Base-by-base conservation (phyloP, 768 basidiomycete genomes). In the Hericium coralloides region DNA sequence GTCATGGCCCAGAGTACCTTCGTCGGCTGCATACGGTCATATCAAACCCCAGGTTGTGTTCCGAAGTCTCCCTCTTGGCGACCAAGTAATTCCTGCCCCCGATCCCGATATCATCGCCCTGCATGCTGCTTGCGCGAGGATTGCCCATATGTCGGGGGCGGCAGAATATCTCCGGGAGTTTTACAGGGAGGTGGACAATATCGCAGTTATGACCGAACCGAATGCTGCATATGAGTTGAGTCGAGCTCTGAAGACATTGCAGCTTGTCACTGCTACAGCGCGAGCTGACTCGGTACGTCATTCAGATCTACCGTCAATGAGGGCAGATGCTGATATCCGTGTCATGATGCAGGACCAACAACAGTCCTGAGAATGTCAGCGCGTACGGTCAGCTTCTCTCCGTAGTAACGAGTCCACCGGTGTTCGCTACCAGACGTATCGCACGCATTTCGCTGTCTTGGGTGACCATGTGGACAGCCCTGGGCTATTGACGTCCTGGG, bases 41-140 rank as follows among this genome's bases (percentile, higher is more conserved):
- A 1, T 15, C 17, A 43, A n/a, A 14, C 17, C 15, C 8, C 17
- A 43, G 15, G 2, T 43, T 15, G 18, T 18, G 4, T 43, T 43
- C 41, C 12, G 41, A 43, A 43, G 41, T 43, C 18, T 15, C 39
- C 12, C 25, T 14, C 15, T 55, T 10, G 18, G 49, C 37, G 50
- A 20, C 53, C 15, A 49, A 38, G 17, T 43, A 4, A 54, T 58
- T 26, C 47, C 57, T 38, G 52, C 53, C 38, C 57, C 48, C 14
- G 38, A 55, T 39, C 49, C 53, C 52, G 17, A n/a, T 17, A 31
- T 58, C 22, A 49, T 58, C 45, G 39, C 43, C 8, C 20, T 58
- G 45, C 57, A 58, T 23, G 57, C 57, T 8, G 57, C 57, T 25
- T 58, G 57, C 20, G 57, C 57, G 41, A 49, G 39, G 57, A 55